phyloP scores from a whole-genome alignment of 1,284 basidiomycete species.

The Sanguinoderma infundibulare region DNA sequence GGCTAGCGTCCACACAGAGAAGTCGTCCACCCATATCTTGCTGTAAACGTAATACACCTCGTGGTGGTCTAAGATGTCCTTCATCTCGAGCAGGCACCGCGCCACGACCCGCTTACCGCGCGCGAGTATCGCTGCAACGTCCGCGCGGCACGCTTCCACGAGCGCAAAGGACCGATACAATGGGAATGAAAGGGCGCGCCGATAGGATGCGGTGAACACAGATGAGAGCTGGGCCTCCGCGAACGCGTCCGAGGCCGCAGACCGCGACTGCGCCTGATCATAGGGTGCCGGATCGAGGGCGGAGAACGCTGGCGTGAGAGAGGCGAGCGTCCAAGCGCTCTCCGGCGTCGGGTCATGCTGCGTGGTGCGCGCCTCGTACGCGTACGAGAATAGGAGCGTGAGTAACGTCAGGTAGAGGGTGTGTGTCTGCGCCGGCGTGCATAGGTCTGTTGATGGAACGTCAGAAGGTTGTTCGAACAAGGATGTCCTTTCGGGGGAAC shows the following conservation, averaged over 20 bases:
- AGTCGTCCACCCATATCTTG: slow-evolving; percentile 83
- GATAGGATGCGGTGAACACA: slow-evolving; percentile 64
- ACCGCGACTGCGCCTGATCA: slow-evolving; percentile 24
- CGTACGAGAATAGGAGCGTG: slow-evolving; percentile 73
- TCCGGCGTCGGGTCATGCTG: slow-evolving; percentile 78
- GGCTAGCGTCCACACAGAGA: slow-evolving; percentile 74
- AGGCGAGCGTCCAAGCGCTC: slow-evolving; percentile 81
- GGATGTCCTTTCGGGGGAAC: slow-evolving; percentile 33
- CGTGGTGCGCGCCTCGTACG: slow-evolving; percentile 78
- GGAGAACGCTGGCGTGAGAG: slow-evolving; percentile 72
- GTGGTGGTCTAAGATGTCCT: slow-evolving; percentile 73
- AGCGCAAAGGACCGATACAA: slow-evolving; percentile 76
- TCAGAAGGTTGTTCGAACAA: not conserved
- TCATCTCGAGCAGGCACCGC: slow-evolving; percentile 70
- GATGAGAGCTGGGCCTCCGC: slow-evolving; percentile 51
- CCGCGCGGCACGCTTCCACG: slow-evolving; percentile 65
- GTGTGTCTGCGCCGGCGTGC: slow-evolving; percentile 55
- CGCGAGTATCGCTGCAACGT: slow-evolving; percentile 61
- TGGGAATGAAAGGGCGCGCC: slow-evolving; percentile 74
- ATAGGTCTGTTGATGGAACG: slow-evolving; percentile 53
- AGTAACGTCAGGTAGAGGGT: slow-evolving; percentile 69
- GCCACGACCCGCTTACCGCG: slow-evolving; percentile 64
- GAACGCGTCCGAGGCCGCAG: slow-evolving; percentile 35
- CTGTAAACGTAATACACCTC: slow-evolving; percentile 84
- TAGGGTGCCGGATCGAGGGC: slow-evolving; percentile 75